Evolutionary conservation across 1,139 yeast species (phyloP).

Genomic region (Nakaseomyces delphensis): DNA sequence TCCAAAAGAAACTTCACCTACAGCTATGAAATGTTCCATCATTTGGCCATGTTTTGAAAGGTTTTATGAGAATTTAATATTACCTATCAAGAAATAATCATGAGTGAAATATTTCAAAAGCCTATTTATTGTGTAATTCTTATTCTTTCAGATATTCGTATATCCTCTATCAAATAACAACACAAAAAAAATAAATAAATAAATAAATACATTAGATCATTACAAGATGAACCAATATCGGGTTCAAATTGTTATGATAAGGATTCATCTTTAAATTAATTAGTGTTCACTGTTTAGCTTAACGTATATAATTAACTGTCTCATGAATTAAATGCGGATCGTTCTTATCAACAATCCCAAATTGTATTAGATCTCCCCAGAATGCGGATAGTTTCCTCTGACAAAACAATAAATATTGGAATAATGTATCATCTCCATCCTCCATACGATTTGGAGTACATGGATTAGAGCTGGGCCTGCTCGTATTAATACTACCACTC

Average conservation of each 20-base stretch:
- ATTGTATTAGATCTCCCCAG: constrained; percentile 63
- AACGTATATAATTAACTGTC: neutral
- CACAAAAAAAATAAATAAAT: neutral
- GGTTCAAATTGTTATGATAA: too few relatives aligned
- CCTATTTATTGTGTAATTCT: constrained; percentile 1
- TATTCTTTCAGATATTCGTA: constrained; percentile 3
- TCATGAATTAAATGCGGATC: neutral
- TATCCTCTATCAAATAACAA: neutral
- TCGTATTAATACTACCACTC: constrained; percentile 35
- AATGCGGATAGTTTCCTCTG: constrained; percentile 63
- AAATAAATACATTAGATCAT: constrained; percentile 1
- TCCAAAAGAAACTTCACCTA: too few relatives aligned
- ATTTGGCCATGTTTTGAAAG: neutral
- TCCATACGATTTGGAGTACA: constrained; percentile 9
- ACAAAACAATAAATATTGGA: constrained; percentile 69
- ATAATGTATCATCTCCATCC: constrained; percentile 37
- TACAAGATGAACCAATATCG: too few relatives aligned
- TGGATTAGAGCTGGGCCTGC: neutral
- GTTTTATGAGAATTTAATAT: neutral
- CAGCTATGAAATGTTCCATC: neutral
- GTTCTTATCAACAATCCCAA: constrained; percentile 44
- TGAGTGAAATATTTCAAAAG: too few relatives aligned
- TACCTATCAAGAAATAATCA: neutral
- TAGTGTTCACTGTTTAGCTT: too few relatives aligned
- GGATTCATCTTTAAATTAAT: too few relatives aligned